Evolutionary conservation across 768 basidiomycete species (phyloP).

Genomic region (Termitomyces sp.): DNA sequence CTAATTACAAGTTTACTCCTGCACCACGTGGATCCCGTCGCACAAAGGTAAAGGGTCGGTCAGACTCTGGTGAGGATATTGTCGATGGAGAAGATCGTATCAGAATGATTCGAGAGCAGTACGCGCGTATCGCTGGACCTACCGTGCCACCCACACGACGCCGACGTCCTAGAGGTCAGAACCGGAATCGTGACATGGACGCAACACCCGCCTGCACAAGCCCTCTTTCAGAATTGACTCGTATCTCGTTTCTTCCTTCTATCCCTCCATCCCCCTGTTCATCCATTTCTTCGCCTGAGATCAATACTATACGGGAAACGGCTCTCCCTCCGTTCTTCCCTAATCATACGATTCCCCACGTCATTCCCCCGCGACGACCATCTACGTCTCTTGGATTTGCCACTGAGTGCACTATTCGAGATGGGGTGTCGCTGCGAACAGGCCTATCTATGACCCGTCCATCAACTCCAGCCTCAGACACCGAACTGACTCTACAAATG

Average conservation of each 20-base stretch:
- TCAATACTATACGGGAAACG: constrained; percentile 6
- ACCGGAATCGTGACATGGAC: constrained; percentile 11
- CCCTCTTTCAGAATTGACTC: constrained; percentile 2
- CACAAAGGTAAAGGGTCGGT: constrained; percentile 22
- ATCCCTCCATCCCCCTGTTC: constrained; percentile 13
- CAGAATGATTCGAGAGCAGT: constrained; percentile 28
- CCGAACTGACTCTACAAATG: constrained; percentile 15
- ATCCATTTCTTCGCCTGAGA: constrained; percentile 10
- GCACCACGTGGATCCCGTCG: constrained; percentile 27
- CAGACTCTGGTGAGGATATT: constrained; percentile 10
- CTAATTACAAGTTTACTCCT: constrained; percentile 61
- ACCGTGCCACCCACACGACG: constrained; percentile 28
- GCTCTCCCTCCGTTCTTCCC: constrained; percentile 18
- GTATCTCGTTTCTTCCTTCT: constrained; percentile 6
- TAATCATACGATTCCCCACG: constrained; percentile 16
- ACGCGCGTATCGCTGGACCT: constrained; percentile 25
- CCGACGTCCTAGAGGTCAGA: constrained; percentile 23
- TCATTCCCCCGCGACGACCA: constrained; percentile 22
- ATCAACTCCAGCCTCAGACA: constrained; percentile 17
- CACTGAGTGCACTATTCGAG: constrained; percentile 1
- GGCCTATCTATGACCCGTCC: constrained; percentile 14
- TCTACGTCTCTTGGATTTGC: constrained; percentile 27
- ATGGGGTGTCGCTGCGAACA: constrained; percentile 5
- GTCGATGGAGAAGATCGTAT: constrained; percentile 20
- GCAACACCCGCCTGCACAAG: not conserved